These are phyloP conservation scores for Ormosia emarginata DNA, from an alignment of 306 rosid genomes.

Conservation along the genomic window DNA sequence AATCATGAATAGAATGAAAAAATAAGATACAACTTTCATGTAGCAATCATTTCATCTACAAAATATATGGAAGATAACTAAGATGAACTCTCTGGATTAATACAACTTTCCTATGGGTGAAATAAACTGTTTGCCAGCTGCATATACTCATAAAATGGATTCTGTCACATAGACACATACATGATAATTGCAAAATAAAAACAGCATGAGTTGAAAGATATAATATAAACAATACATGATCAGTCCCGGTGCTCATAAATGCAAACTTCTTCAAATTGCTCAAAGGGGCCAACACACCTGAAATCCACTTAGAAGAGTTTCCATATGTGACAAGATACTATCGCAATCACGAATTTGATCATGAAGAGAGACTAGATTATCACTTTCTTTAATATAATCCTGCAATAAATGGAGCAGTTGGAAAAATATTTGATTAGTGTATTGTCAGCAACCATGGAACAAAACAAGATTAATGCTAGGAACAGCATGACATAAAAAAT, in stretches of 20 bases:
- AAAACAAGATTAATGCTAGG: not conserved
- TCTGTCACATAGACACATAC: not conserved
- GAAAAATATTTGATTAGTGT: not conserved
- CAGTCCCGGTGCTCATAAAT: not conserved
- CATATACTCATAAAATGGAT: not conserved
- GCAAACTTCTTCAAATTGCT: constrained; percentile 6
- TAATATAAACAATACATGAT: not conserved
- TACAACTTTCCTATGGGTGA: not conserved
- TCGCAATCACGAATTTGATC: constrained; percentile 98
- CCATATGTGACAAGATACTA: constrained; percentile 95
- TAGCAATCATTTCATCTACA: not conserved
- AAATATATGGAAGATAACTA: not conserved
- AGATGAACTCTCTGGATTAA: not conserved
- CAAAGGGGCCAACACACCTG: constrained; percentile 60
- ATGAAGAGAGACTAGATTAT: constrained; percentile 92
- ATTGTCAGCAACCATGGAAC: not conserved
- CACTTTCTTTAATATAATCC: constrained; percentile 94
- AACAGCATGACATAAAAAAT: not conserved
- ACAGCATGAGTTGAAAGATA: not conserved
- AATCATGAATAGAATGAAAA: not conserved
- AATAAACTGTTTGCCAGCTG: not conserved
- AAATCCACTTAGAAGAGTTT: constrained; percentile 93
- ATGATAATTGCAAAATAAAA: not conserved
- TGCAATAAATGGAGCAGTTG: constrained; percentile 35
- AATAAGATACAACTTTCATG: not conserved